Conservation (phyloP, 1,284 basidiomycete species). For the Ustilago esculenta region DNA sequence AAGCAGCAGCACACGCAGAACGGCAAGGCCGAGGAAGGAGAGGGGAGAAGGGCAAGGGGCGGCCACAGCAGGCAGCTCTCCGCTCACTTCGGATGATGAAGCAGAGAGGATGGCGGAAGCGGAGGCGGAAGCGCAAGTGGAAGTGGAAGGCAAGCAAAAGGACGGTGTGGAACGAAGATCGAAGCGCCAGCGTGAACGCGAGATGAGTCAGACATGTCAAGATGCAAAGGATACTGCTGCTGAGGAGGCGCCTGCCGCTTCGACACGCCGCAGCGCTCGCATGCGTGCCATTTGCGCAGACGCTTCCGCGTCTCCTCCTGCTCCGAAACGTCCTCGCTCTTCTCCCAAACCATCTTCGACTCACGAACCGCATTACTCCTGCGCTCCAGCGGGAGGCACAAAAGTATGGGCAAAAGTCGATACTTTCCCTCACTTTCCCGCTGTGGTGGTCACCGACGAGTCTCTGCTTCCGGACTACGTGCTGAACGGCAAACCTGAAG, state of each 20-base stretch:
- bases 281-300: slow-evolving; percentile 5
- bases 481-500: not conserved
- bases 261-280: slow-evolving; percentile 22
- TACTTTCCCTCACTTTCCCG: slow-evolving; percentile 31
- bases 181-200: slow-evolving; percentile 14
- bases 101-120: slow-evolving; percentile 1
- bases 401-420: slow-evolving; percentile 48
- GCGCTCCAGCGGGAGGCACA: slow-evolving; percentile 16
- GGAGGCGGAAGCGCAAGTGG: not conserved
- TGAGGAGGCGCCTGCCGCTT: not conserved
- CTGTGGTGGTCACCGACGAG: slow-evolving; percentile 10
- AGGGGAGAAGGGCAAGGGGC: slow-evolving; percentile 6
- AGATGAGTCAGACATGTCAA: slow-evolving; percentile 6
- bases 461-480: not conserved
- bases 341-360: not conserved
- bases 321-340: slow-evolving; percentile 7
- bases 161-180: not conserved
- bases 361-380: not conserved
- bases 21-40: slow-evolving; percentile 1
- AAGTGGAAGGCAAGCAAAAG: not conserved
- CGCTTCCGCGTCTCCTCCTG: slow-evolving; percentile 8
- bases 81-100: slow-evolving; percentile 40
- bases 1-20: slow-evolving; percentile 12
- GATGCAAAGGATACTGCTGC: not conserved
- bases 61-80: slow-evolving; percentile 22